Percentiles rank a stretch among this genome's conserved stretches.
Evolutionary conservation across 2,329 filamentous ascomycete species (phyloP).

Genomic region (Aspergillus novofumigatus): DNA sequence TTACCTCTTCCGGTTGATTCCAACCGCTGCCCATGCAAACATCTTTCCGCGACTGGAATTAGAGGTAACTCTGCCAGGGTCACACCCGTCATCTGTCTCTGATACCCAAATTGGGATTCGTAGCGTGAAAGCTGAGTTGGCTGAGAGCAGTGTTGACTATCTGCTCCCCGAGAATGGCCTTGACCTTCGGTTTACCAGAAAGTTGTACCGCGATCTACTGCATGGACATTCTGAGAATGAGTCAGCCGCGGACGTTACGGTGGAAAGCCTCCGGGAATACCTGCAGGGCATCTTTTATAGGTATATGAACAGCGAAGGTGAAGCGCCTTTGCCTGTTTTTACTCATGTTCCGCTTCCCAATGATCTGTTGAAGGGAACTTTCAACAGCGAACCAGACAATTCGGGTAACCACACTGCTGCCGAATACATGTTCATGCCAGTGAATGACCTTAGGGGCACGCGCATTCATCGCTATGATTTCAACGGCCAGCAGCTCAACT

Average conservation of each 20-base stretch:
- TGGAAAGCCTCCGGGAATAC: slow-evolving; percentile 19
- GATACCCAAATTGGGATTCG: slow-evolving; percentile 18
- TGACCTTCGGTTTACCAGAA: slow-evolving; percentile 38
- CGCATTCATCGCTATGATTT: slow-evolving; percentile 30
- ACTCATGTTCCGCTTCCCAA: slow-evolving; percentile 28
- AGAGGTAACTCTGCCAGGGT: slow-evolving; percentile 18
- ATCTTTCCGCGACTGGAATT: slow-evolving; percentile 34
- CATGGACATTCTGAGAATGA: slow-evolving; percentile 1
- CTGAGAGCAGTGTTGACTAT: slow-evolving; percentile 33
- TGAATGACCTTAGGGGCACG: slow-evolving; percentile 26
- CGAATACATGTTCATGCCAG: slow-evolving; percentile 34
- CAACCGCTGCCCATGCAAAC: slow-evolving; percentile 20
- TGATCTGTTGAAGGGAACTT: slow-evolving; percentile 11
- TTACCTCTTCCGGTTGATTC: slow-evolving; percentile 32
- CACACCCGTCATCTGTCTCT: neutral
- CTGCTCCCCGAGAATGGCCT: slow-evolving; percentile 36
- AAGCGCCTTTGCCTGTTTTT: slow-evolving; percentile 27
- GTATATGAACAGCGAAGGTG: slow-evolving; percentile 3
- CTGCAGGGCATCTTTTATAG: slow-evolving; percentile 19
- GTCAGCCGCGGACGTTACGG: slow-evolving; percentile 6
- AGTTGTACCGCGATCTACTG: slow-evolving; percentile 27
- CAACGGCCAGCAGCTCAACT: slow-evolving; percentile 28
- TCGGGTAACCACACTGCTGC: slow-evolving; percentile 16
- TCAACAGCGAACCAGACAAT: neutral
- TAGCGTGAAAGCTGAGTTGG: slow-evolving; percentile 26